Base-by-base conservation (phyloP, 2,329 filamentous ascomycete genomes). In the Diaporthe batatas region DNA sequence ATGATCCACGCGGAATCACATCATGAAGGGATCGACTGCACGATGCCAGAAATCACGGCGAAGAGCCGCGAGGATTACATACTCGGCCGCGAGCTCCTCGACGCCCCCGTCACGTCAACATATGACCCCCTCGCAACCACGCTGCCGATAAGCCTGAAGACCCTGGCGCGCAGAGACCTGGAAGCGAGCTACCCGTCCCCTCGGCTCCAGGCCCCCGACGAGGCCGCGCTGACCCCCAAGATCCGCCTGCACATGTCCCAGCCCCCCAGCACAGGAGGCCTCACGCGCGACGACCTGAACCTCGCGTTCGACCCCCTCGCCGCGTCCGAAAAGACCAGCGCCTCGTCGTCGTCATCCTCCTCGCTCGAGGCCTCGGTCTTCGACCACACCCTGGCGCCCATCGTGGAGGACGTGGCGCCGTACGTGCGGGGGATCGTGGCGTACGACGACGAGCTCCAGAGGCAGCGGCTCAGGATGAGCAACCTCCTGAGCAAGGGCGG, bases 341-440 rank as follows among this genome's bases (percentile, higher is more conserved):
- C 79, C 21, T 55, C n/a, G n/a, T n/a, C n/a, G n/a, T n/a, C n/a
- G n/a, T n/a, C 78, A 18, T 76, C 78, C 25, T 76, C 78, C 39
- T 79, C 82, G 23, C 85, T 94, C 1, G 89, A 91, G 44, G 87
- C 92, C 0, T 95, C 94, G 0, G 90, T 92, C 0, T 94, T 98
- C 76, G 94, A 98, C 77, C 90, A 93, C 55, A 90, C 91, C 0
- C 84, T 93, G 77, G 80, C 82, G 0, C 85, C 91, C 25, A 90
- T 98, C 42, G 87, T 89, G 0, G 84, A 92, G 16, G 96, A 99
- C 75, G 86, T 98, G 2, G 95, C 95, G 0, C 96, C 97, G 0
- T 98, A 94, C 80, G 89, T 98, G n/a, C 93, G 97, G 14, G 87
- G 88, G 49, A 98, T 99, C 73, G 91, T 96, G 2, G 87, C 91